Base-by-base conservation (phyloP, 192 early-diverging fungal species). In the Coemansia sp. region DNA sequence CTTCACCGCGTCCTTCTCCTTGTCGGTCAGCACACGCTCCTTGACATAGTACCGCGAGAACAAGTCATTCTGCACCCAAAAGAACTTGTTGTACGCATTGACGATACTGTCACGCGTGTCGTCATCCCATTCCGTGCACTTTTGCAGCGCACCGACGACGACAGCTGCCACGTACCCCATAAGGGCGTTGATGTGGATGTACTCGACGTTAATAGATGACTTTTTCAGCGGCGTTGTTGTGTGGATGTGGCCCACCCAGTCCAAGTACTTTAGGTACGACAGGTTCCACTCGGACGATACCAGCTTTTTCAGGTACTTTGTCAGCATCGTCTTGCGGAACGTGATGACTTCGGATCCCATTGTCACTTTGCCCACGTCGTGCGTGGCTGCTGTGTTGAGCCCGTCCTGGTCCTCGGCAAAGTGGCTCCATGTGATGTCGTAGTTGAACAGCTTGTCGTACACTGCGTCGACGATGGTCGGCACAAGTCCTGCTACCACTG, bases 1-100 rank as follows among this genome's bases (percentile, higher is more conserved):
- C 2, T 38, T 57, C 9, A 83, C 69, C 4, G 71, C 81, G 0
- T 41, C 63, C 45, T 65, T 66, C 43, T 70, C 69, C 57, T 72
- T 59, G 22, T 72, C 69, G 1, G 64, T 52, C n/a, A 74, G 59
- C 29, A 73, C 73, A 8, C 86, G 82, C 21, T 91, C 89, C 47
- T 78, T 82, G 55, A 87, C 84, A 47, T 93, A 92, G 57, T 88
- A 92, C 70, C 83, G 83, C 27, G 86, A 84, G 76, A 92, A 93
- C 58, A 90, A 79, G 64, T 93, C 92, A 64, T 88, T 93, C 80
- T 93, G 92, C 51, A 93, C 82, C 92, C 92, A 93, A 32, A 93
- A 84, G 48, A 93, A 75, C 76, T 92, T 93, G 66, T 82, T 85
- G 61, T 90, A 93, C 5, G 91, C 92, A n/a, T 76, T 69, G 25